These are phyloP conservation scores for Exophiala alcalophila DNA, from an alignment of 2,329 filamentous ascomycete genomes.

Conservation along the genomic window DNA sequence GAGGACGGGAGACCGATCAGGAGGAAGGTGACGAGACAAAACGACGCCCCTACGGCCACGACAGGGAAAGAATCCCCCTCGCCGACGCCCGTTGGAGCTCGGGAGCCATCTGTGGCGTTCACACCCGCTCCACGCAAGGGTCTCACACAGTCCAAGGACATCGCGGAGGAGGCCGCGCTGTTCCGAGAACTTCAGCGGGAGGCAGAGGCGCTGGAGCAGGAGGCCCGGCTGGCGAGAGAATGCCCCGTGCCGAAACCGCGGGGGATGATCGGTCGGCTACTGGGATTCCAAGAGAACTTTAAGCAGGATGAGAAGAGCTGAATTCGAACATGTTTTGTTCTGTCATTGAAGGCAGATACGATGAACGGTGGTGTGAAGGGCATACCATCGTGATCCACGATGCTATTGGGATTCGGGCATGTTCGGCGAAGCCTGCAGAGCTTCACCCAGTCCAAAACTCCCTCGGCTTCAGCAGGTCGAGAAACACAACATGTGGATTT, in stretches of 20 bases:
- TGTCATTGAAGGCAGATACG: no score
- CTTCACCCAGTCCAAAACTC: no score
- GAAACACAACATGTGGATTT: no score
- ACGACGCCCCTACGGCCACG: constrained; percentile 7
- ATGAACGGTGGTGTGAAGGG: no score
- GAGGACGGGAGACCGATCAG: constrained; percentile 44
- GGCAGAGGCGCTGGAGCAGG: constrained; percentile 40
- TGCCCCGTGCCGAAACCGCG: constrained; percentile 91
- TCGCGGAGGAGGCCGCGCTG: constrained; percentile 44
- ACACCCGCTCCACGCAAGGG: constrained; percentile 9
- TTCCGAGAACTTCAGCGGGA: constrained; percentile 44
- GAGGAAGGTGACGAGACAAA: constrained; percentile 35
- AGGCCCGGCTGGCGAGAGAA: constrained; percentile 65
- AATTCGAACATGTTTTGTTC: no score
- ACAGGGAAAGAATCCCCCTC: neutral
- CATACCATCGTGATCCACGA: no score
- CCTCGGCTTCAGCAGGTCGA: no score
- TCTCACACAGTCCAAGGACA: constrained; percentile 18
- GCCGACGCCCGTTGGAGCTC: no score
- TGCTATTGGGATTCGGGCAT: no score
- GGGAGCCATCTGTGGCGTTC: no score
- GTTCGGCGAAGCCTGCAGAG: no score
- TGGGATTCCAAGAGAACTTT: constrained; percentile 43
- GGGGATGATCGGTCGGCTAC: constrained; percentile 70
- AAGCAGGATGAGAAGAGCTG: constrained; percentile 14